Base-by-base conservation (phyloP, 129 eudicot species). In the Helianthus tuberosus region DNA sequence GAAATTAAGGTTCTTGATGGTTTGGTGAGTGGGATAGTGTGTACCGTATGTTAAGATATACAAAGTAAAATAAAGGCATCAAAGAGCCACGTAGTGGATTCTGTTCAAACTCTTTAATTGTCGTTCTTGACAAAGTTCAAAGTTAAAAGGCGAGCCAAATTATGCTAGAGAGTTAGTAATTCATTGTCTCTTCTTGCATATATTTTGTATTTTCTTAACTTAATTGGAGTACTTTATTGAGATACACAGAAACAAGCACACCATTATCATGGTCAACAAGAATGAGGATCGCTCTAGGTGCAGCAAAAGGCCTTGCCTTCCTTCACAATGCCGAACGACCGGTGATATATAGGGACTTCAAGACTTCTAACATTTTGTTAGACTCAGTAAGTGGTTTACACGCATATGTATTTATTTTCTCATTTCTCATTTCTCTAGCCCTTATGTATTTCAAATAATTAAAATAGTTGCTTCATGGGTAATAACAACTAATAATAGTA, bases 251-350 rank as follows among this genome's bases (percentile, higher is more conserved):
- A 87, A 78, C 98, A 74, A 85, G 89, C 55, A 89, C 80, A 68
- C 92, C 96, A 2, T 70, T 93, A 66, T 90, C 98, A 64, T 93
- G 98, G 98, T 71, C 96, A 60, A 93, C 90, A 72, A 87, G 98
- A 79, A 93, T 93, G 98, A 84, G 88, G 92, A 90, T 93, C 79
- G 98, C 98, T 84, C 96, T 93, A 60, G 96, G 98, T 64, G 98
- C 98, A 36, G 98, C 98, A 36, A 93, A 93, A 79, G 98, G 98
- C 23, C 93, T 93, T 69, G 98, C 98, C 65, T 93, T 93, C 78
- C 98, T 93, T 80, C 98, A 93, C 78, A 89, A 90, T 81, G 96
- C 96, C 25, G 96, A 93, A 82, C 88, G 98, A 54, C 96, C 96
- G 39, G 98, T 90, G 66, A 93, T 93, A 43, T 93, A 93, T 52